Evolutionary conservation across 495 filamentous ascomycete species (phyloP).

Genomic region (Hyaloscypha finlandica): DNA sequence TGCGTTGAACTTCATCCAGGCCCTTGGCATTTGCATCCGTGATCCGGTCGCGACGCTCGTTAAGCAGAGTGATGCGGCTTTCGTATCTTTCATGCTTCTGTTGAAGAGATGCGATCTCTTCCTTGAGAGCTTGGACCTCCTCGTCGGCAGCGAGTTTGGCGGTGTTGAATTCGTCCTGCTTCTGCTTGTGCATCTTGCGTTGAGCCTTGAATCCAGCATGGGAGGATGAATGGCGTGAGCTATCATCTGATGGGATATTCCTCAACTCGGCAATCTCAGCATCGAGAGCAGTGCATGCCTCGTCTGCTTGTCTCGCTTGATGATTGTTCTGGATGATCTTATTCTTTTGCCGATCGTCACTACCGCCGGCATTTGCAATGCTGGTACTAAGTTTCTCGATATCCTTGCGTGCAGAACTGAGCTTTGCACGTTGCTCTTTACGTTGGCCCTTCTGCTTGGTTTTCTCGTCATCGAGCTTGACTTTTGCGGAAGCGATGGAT

Average conservation of each 20-base stretch:
- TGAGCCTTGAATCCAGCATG: conserved; percentile 39
- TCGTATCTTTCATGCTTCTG: conserved; percentile 79
- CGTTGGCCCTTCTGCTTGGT: conserved; percentile 71
- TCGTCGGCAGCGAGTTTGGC: conserved; percentile 65
- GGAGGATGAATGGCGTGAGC: neutral
- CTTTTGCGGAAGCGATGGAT: conserved; percentile 78
- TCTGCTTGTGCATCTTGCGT: conserved; percentile 60
- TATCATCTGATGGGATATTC: conserved; percentile 57
- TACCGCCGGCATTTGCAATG: conserved; percentile 71
- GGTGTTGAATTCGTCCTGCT: conserved; percentile 58
- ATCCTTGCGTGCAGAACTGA: conserved; percentile 74
- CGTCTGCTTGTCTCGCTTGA: conserved; percentile 81
- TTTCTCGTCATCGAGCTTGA: conserved; percentile 75
- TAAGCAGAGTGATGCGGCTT: conserved; percentile 71
- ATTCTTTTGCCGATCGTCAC: conserved; percentile 81
- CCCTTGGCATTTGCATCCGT: conserved; percentile 74
- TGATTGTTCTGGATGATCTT: conserved; percentile 75
- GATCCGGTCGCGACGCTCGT: conserved; percentile 76
- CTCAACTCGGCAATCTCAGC: conserved; percentile 67
- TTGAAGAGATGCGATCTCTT: conserved; percentile 65
- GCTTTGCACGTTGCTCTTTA: conserved; percentile 75
- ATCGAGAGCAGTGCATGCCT: conserved; percentile 63
- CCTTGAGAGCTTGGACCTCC: conserved; percentile 62
- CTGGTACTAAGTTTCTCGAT: conserved; percentile 70
- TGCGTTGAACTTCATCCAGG: conserved; percentile 72